Percentiles rank a stretch among this genome's conserved stretches.
These are phyloP conservation scores for Boletus smithii DNA, from an alignment of 1,284 basidiomycete species.

Conservation along the genomic window DNA sequence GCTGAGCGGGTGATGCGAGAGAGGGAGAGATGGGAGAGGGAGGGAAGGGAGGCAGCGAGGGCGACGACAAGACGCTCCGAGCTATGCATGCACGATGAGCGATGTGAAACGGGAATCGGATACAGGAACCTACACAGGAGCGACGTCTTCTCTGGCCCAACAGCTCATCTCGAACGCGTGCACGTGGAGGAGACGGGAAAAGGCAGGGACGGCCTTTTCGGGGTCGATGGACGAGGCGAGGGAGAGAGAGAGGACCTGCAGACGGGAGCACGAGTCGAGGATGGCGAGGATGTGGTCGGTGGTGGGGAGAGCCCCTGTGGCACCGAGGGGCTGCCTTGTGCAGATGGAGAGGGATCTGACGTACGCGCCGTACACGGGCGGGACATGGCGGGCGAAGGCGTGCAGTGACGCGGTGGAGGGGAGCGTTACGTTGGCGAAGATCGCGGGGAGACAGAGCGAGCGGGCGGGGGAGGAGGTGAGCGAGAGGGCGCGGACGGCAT, in stretches of 20 bases:
- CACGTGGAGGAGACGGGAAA: constrained; percentile 44
- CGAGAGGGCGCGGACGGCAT: constrained; percentile 38
- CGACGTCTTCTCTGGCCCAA: constrained; percentile 46
- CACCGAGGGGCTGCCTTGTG: constrained; percentile 36
- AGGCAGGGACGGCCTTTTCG: constrained; percentile 47
- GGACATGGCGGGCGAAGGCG: constrained; percentile 55
- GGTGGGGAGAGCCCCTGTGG: constrained; percentile 34
- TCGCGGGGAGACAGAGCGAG: constrained; percentile 51
- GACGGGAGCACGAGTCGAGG: constrained; percentile 46
- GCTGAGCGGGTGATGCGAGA: constrained; percentile 63
- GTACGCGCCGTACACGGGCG: constrained; percentile 48
- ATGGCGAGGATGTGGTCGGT: constrained; percentile 51
- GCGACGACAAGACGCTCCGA: constrained; percentile 70
- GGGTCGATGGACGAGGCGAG: constrained; percentile 52
- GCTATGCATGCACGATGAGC: constrained; percentile 36
- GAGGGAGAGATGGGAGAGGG: constrained; percentile 54
- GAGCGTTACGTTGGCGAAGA: constrained; percentile 58
- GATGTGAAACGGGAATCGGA: no score
- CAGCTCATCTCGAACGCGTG: constrained; percentile 53
- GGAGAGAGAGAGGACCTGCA: constrained; percentile 50
- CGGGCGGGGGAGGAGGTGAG: constrained; percentile 47
- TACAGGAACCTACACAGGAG: constrained; percentile 52
- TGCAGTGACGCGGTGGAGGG: constrained; percentile 43
- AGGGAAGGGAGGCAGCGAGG: constrained; percentile 58
- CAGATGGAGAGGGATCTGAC: constrained; percentile 55